Conservation (phyloP, 2,329 filamentous ascomycete genomes). For the Claviceps pusilla region DNA sequence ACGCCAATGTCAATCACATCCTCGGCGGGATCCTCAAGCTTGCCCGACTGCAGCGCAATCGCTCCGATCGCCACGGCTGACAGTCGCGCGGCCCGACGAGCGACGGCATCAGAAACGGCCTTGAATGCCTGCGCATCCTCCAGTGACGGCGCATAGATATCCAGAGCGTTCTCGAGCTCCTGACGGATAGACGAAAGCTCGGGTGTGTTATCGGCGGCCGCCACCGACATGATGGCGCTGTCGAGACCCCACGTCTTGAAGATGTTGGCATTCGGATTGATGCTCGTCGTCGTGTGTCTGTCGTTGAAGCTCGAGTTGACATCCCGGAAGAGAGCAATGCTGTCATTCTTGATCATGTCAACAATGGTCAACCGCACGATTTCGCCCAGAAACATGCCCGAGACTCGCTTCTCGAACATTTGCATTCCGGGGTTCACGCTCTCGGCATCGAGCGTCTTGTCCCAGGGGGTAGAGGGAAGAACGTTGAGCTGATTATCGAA, state of each 20-base stretch:
- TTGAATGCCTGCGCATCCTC: constrained; percentile 86
- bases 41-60: constrained; percentile 66
- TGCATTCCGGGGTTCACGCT: constrained; percentile 88
- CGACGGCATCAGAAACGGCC: constrained; percentile 66
- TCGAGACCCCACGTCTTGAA: constrained; percentile 80
- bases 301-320: constrained; percentile 58
- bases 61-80: constrained; percentile 79
- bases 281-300: constrained; percentile 51
- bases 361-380: constrained; percentile 69
- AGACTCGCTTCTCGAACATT: constrained; percentile 98
- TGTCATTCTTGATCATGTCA: constrained; percentile 52
- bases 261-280: constrained; percentile 51
- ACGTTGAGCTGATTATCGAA: constrained; percentile 91
- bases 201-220: constrained; percentile 62
- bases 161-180: constrained; percentile 60
- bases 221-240: constrained; percentile 75
- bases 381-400: constrained; percentile 95
- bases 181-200: constrained; percentile 61
- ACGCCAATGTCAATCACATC: constrained; percentile 80
- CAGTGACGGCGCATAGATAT: constrained; percentile 58
- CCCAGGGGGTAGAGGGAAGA: constrained; percentile 73
- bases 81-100: constrained; percentile 73
- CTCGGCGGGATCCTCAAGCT: constrained; percentile 47
- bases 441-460: constrained; percentile 59
- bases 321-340: constrained; percentile 60